Evolutionary conservation across 2,329 filamentous ascomycete species (phyloP), one percentile per base, ranked within the genome.

Genomic region (Colletotrichum melonis): DNA sequence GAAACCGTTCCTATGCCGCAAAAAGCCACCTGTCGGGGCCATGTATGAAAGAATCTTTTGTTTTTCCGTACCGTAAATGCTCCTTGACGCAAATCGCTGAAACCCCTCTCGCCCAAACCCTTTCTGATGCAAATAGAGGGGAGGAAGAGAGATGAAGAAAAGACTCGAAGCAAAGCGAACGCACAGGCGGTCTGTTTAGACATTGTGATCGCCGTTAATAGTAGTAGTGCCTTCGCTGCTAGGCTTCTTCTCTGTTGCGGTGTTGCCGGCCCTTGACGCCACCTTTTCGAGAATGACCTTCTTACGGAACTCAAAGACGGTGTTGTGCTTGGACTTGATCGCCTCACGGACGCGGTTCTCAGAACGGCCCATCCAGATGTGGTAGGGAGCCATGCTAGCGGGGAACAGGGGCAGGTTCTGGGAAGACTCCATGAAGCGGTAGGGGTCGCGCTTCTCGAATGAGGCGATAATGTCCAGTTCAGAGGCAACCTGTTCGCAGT

Each of bases 391-490:
- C 19, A 78, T 81, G 78, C 84, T 85, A 69, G 91, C 82, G 1
- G 90, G 90, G 80, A 87, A 91, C 58, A 92, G 80, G 1, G 89
- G 87, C 79, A 88, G 84, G 79, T 91, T 90, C 63, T 75, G 75
- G 56, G 75, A 69, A 62, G 75, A 81, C 69, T 85, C 82, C 63
- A 78, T 72, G 35, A 76, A 63, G 2, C 90, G 88, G 56, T 75
- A 76, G 28, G 74, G 74, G 58, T 73, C 62, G 24, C 60, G 24
- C 46, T 74, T 72, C 30, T 76, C 74, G 38, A 75, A 73, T 1
- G 74, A 64, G 26, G 92, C 91, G 76, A 96, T 91, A 71, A 93
- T 90, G 79, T 96, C 93, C 76, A 97, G 86, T 77, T 97, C 94
- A 38, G 88, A 82, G 26, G 92, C 90, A 55, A 97, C 87, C 78